Evolutionary conservation across 2,329 filamentous ascomycete genomes (phyloP).

Genomic region (Hortaea werneckii): DNA sequence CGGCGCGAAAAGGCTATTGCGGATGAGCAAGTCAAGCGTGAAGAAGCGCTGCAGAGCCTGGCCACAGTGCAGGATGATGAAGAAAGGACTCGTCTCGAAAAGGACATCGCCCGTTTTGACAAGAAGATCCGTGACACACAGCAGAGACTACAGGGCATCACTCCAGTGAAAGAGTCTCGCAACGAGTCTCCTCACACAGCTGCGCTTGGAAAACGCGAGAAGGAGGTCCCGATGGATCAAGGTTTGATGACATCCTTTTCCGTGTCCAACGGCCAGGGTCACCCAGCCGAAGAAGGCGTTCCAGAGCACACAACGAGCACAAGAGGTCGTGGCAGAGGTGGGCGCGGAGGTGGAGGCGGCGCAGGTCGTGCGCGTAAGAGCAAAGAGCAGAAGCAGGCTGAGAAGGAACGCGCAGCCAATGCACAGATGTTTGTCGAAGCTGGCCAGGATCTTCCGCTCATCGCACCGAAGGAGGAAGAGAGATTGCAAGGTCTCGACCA

Average conservation of each 20-base stretch:
- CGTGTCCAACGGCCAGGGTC: conserved; percentile 19
- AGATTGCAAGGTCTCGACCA: conserved; percentile 30
- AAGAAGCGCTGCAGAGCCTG: conserved; percentile 66
- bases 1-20: conserved; percentile 90
- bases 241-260: conserved; percentile 79
- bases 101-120: conserved; percentile 78
- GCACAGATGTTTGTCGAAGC: conserved; percentile 77
- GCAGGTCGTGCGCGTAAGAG: conserved; percentile 72
- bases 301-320: conserved; percentile 12
- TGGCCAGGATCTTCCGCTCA: conserved; percentile 58
- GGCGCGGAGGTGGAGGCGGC: conserved; percentile 17
- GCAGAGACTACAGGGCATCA: conserved; percentile 74
- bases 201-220: conserved; percentile 19
- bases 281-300: conserved; percentile 16
- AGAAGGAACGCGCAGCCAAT: conserved; percentile 69
- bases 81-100: conserved; percentile 69
- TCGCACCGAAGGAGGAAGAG: conserved; percentile 50
- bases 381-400: conserved; percentile 59
- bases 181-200: conserved; percentile 48
- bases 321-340: conserved; percentile 40
- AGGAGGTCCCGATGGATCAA: conserved; percentile 68
- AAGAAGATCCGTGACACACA: conserved; percentile 91
- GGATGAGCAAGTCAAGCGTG: conserved; percentile 75
- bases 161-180: conserved; percentile 60
- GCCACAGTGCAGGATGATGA: conserved; percentile 69